Base-by-base conservation (phyloP, 495 filamentous ascomycete genomes). In the Lepraria neglecta region DNA sequence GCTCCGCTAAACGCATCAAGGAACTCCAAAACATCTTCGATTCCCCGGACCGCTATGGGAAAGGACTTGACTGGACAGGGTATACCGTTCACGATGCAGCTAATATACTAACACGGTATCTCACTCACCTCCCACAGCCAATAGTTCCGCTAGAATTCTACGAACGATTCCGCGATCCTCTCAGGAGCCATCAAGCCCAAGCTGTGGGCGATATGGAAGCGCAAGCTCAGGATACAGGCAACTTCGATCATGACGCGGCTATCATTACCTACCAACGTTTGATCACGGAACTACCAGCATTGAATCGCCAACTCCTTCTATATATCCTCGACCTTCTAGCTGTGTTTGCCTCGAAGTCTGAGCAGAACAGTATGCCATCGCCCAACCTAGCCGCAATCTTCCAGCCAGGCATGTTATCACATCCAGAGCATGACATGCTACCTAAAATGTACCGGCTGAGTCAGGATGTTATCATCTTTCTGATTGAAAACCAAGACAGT, bases 31-130 rank as follows among this genome's bases (percentile, higher is more conserved):
- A 80, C 46, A 83, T 89, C 9, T 99, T 99, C 71, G 86, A 99
- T 69, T 95, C 94, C 0, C 95, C 94, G 38, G 94, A 97, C 67
- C 82, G 92, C 56, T 99, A 96, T 72, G 94, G 94, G 40, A 99
- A 99, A 72, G 94, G 94, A 17, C 76, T 97, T 46, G 89, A 97
- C 69, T 99, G 94, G 94, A 86, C 88, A 50, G 94, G 94, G 17
- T 99, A 96, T 74, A 99, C 95, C 1, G 94, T 99, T 17, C 94
- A 99, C 74, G 94, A 99, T 82, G 94, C 94, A 19, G 94, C 94
- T 66, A 97, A 97, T 68, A 92, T 99, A 52, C 82, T 99, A 44
- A 85, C 95, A 59, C 85, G 94, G 62, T 99, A 97, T 69, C 79
- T 99, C 59, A 97, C 97, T 72, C 88, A 94, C 69, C 77, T 99